Evolutionary conservation across 768 basidiomycete genomes (phyloP), one percentile per base, ranked within the genome.

Genomic region (Pisolithus orientalis): DNA sequence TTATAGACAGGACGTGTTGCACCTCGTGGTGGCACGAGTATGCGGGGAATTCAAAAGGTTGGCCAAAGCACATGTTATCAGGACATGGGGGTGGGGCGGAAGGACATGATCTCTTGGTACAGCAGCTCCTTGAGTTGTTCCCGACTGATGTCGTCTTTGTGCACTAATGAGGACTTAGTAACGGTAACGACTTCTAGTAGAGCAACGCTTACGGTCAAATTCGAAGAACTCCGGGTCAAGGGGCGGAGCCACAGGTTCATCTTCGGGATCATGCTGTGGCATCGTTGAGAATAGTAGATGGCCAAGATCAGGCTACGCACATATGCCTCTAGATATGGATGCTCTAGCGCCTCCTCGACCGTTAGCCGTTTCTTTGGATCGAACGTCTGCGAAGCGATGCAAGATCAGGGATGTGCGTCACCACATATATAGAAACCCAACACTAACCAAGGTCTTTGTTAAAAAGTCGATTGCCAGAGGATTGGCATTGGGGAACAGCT

Each of bases 351-450:
- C 53, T 94, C 85, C 65, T 97, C 94, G 39, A 94, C 92, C 0
- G 92, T 92, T 67, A 93, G 85, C 43, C 96, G 86, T 68, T 94
- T 96, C 77, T 94, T 94, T 24, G 96, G 95, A 70, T 96, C 94
- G 70, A 98, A 99, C 0, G 96, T 95, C 88, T 89, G 16, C 59
- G 44, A 45, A 47, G 29, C 50, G 28, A 47, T 53, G 28, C 34
- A 14, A 46, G 49, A 6, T 28, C 29, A 59, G 13, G 51, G 17
- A 50, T 8, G 29, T 24, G 8, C 25, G 3, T 17, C 10, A 14
- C 5, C 4, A 28, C 10, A 21, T n/a, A 11, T 4, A 32, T 5
- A 7, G 17, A 32, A 21, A 29, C 16, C 16, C 7, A 5, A 5
- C 10, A 67, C 76, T 47, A 62, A 86, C 88, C 73, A 97, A 70